Percentiles rank a stretch among this genome's conserved stretches.
Evolutionary conservation across 2,329 filamentous ascomycete species (phyloP).

Genomic region (Myotisia sp.): DNA sequence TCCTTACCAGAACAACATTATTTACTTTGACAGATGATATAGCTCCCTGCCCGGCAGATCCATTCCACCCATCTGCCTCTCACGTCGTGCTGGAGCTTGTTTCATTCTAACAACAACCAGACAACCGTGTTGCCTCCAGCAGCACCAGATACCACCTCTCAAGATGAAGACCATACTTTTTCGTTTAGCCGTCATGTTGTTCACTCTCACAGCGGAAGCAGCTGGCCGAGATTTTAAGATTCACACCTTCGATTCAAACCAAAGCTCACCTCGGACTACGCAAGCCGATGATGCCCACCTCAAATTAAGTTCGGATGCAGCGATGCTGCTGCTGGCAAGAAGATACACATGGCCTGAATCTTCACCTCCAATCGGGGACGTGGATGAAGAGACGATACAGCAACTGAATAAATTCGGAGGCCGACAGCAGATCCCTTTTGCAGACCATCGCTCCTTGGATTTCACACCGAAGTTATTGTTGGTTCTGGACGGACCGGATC

Average conservation of each 20-base stretch:
- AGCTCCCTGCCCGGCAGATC: too few relatives aligned
- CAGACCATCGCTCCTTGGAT: slow-evolving; percentile 14
- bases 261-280: slow-evolving; percentile 2
- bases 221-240: slow-evolving; percentile 19
- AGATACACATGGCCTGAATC: slow-evolving; percentile 37
- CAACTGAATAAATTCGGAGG: slow-evolving; percentile 49
- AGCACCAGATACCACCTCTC: slow-evolving; percentile 1
- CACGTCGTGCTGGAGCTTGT: too few relatives aligned
- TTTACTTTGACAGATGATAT: too few relatives aligned
- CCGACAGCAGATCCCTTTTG: slow-evolving; percentile 39
- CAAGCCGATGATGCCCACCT: slow-evolving; percentile 13
- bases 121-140: too few relatives aligned
- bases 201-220: slow-evolving; percentile 8
- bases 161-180: slow-evolving; percentile 11
- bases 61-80: too few relatives aligned
- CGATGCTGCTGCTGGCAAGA: slow-evolving; percentile 30
- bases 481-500: slow-evolving; percentile 42
- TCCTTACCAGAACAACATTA: too few relatives aligned
- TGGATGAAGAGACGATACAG: slow-evolving; percentile 38
- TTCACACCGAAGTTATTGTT: slow-evolving; percentile 21
- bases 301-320: slow-evolving; percentile 16
- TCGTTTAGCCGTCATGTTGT: slow-evolving; percentile 8
- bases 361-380: slow-evolving; percentile 24
- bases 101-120: too few relatives aligned
- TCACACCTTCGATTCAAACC: slow-evolving; percentile 18